phyloP scores from a whole-genome alignment of 106 monocot species.

The Narthecium ossifragum region DNA sequence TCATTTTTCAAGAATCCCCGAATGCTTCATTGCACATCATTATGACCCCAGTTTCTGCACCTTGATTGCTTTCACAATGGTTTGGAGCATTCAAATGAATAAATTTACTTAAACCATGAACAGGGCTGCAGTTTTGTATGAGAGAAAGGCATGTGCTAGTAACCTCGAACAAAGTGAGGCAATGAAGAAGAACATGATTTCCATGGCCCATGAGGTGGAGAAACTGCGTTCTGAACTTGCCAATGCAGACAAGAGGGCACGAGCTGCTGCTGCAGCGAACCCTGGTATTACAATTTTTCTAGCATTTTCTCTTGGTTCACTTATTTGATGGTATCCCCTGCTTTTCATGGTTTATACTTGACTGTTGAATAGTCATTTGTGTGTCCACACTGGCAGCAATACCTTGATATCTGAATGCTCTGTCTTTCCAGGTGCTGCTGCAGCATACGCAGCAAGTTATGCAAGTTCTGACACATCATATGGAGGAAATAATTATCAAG shows the following conservation, averaged over 20 bases:
- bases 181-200: conserved; percentile 73
- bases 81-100: no score
- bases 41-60: no score
- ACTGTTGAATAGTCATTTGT: no score
- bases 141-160: conserved; percentile 73
- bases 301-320: neutral
- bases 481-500: conserved; percentile 25
- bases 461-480: conserved; percentile 22
- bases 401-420: neutral
- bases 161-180: conserved; percentile 57
- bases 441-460: conserved; percentile 19
- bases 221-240: conserved; percentile 72
- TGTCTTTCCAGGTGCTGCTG: conserved; percentile 16
- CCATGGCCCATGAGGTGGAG: conserved; percentile 62
- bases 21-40: no score
- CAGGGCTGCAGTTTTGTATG: conserved; percentile 85
- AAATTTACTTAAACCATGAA: no score
- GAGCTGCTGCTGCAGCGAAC: conserved; percentile 44
- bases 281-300: conserved; percentile 28
- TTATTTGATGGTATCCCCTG: no score
- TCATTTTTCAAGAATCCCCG: no score
- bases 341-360: no score
- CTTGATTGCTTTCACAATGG: no score
- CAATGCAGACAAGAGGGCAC: conserved; percentile 66
- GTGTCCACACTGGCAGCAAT: no score